Conservation (phyloP, 805 yeast species). For the Wickerhamiella australiensis region DNA sequence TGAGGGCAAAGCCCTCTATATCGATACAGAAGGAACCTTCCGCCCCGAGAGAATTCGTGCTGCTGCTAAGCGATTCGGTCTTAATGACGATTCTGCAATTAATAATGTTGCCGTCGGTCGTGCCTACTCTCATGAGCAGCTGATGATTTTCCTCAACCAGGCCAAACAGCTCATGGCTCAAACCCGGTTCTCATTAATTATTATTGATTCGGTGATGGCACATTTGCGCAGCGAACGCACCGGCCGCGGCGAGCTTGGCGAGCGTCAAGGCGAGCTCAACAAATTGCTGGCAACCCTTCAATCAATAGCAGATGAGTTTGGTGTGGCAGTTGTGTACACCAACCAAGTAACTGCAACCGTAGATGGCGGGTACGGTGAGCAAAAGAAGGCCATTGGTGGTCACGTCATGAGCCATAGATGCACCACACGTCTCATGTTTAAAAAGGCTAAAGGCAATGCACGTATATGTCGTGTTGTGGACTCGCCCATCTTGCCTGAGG, state of each 20-base stretch:
- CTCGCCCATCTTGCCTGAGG: conserved; percentile 92
- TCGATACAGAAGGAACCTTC: conserved; percentile 95
- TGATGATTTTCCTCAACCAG: conserved; percentile 66
- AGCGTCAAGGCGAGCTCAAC: conserved; percentile 90
- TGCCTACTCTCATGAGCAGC: conserved; percentile 96
- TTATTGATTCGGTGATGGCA: conserved; percentile 97
- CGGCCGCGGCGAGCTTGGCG: conserved; percentile 92
- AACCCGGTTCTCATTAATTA: conserved; percentile 74
- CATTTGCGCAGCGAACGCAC: conserved; percentile 86
- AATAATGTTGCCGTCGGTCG: conserved; percentile 96
- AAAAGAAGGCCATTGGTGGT: conserved; percentile 97
- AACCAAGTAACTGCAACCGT: conserved; percentile 98
- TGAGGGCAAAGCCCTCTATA: conserved; percentile 91
- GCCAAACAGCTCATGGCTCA: conserved; percentile 97
- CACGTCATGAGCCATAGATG: conserved; percentile 95
- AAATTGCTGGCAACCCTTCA: conserved; percentile 84
- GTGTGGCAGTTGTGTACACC: conserved; percentile 89
- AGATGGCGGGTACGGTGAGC: conserved; percentile 87
- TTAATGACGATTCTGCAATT: conserved; percentile 86
- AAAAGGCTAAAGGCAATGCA: conserved; percentile 83
- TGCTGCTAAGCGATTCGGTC: conserved; percentile 81
- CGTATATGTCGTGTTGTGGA: conserved; percentile 91
- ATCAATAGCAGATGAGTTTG: conserved; percentile 91
- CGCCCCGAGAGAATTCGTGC: conserved; percentile 82
- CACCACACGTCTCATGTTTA: conserved; percentile 80